Conservation (phyloP, 202 grass and related monocot species). For the Bolboschoenoplectus hybrid region DNA sequence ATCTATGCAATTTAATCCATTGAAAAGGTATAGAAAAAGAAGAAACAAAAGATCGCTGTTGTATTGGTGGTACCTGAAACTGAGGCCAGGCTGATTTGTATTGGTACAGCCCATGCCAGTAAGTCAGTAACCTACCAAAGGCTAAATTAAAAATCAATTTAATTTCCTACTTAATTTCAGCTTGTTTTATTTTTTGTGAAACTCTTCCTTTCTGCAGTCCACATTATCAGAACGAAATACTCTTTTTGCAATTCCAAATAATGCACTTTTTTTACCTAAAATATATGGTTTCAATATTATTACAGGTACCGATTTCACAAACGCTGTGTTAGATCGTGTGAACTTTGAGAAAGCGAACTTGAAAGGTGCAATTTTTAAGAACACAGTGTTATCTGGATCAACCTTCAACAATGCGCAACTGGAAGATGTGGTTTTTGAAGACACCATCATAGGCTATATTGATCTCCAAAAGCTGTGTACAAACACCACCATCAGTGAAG, state of each 20-base stretch:
- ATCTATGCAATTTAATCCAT: background rate
- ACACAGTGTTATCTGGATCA: slow-evolving; percentile 71
- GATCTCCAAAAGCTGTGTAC: slow-evolving; percentile 92
- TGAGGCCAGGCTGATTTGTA: background rate
- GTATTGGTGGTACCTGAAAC: background rate
- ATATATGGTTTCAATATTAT: slow-evolving; percentile 31
- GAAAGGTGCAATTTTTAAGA: slow-evolving; percentile 79
- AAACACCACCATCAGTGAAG: slow-evolving; percentile 70
- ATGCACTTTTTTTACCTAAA: background rate
- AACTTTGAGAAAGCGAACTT: slow-evolving; percentile 78
- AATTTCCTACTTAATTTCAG: slow-evolving; percentile 1
- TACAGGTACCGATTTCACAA: slow-evolving; percentile 81
- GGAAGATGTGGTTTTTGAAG: slow-evolving; percentile 60
- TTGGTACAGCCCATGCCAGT: background rate
- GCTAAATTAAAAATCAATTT: slow-evolving; percentile 2
- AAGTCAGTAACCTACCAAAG: background rate
- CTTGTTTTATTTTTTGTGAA: slow-evolving; percentile 4
- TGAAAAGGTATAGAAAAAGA: background rate
- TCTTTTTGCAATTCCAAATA: background rate
- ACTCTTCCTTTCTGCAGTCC: background rate
- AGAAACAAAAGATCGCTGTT: background rate
- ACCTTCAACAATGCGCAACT: slow-evolving; percentile 76
- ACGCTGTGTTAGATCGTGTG: slow-evolving; percentile 84
- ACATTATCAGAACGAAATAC: background rate
- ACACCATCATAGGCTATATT: slow-evolving; percentile 88